Evolutionary conservation across 176 grass and related monocot genomes (phyloP).

Genomic region (Bothriochloa decipiens): DNA sequence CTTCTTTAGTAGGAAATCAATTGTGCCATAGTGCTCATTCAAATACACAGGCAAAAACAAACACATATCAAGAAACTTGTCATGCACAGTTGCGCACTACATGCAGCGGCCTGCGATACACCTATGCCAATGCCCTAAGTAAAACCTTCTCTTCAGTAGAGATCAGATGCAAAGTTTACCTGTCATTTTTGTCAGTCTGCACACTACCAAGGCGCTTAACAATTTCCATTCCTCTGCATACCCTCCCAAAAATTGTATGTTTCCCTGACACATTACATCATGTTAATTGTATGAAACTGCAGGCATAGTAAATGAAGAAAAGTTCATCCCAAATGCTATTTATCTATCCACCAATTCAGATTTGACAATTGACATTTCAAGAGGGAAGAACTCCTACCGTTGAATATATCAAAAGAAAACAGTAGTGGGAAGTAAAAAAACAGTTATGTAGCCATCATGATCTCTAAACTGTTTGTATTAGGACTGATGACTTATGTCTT

Average conservation of each 20-base stretch:
- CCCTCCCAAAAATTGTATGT: slow-evolving; percentile 95
- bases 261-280: slow-evolving; percentile 62
- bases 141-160: neutral
- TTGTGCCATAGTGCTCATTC: neutral
- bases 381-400: neutral
- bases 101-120: neutral
- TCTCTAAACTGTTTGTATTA: slow-evolving; percentile 10
- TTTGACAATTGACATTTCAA: neutral
- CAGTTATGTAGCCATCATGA: slow-evolving; percentile 3
- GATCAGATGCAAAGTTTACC: slow-evolving; percentile 41
- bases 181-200: slow-evolving; percentile 92
- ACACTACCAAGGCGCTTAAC: slow-evolving; percentile 92
- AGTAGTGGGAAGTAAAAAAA: neutral
- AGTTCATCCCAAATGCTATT: neutral
- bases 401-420: neutral
- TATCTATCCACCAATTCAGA: neutral
- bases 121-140: neutral
- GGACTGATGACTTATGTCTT: neutral
- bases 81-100: neutral
- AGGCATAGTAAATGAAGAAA: neutral
- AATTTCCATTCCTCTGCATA: slow-evolving; percentile 90
- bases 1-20: neutral
- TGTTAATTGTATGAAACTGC: slow-evolving; percentile 12
- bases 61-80: neutral
- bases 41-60: neutral